Conservation (phyloP, 1,284 basidiomycete genomes). For the Meripilus lineatus region DNA sequence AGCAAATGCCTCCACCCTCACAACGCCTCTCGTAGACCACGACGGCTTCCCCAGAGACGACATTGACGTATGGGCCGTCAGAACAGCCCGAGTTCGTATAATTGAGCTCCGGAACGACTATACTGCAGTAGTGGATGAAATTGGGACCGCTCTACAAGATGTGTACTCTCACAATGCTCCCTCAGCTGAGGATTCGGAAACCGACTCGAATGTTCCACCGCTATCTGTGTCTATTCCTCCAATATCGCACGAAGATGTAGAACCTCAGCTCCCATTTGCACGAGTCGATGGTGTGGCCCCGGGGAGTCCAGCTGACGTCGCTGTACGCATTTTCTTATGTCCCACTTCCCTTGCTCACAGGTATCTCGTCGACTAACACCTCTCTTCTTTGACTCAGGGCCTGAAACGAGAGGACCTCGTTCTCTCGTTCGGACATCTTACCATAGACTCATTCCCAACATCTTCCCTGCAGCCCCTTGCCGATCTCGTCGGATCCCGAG, state of each 20-base stretch:
- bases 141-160: conserved; percentile 61
- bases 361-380: conserved; percentile 1
- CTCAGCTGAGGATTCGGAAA: background rate
- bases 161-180: conserved; percentile 47
- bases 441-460: conserved; percentile 43
- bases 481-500: conserved; percentile 62
- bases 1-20: conserved; percentile 53
- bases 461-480: conserved; percentile 65
- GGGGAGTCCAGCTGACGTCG: conserved; percentile 71
- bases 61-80: conserved; percentile 79
- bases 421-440: conserved; percentile 67
- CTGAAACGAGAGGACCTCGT: conserved; percentile 68
- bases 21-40: conserved; percentile 71
- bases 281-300: conserved; percentile 75
- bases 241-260: background rate
- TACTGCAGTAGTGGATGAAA: conserved; percentile 55
- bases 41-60: conserved; percentile 86
- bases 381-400: conserved; percentile 42
- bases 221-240: no score
- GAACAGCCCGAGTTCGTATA: conserved; percentile 67
- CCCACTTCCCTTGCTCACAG: background rate
- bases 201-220: no score
- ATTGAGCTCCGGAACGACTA: conserved; percentile 80
- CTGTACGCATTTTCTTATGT: conserved; percentile 47
- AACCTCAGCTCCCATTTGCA: conserved; percentile 44